Base-by-base conservation (phyloP, 208 protist genomes). In the Porcisia hertigi region DNA sequence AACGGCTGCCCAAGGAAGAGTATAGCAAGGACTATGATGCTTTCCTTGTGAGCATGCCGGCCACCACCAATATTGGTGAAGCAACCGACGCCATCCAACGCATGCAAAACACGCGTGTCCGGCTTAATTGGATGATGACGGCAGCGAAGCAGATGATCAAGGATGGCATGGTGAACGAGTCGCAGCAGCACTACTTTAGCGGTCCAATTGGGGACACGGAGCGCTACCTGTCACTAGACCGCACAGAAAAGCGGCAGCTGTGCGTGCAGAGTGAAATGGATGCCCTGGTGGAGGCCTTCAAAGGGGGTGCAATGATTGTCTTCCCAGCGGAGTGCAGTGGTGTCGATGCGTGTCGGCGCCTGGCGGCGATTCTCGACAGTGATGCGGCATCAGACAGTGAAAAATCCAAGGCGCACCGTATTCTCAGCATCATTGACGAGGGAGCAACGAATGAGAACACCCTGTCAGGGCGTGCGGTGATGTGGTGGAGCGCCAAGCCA, bases 401-500 rank as follows among this genome's bases (percentile, higher is more conserved):
- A 66, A 89, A 88, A 62, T 93, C 92, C 34, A 91, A 94, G 80
- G 88, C 87, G 36, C 92, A 96, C 77, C 92, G 92, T 45, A 69
- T 97, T 57, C 75, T 97, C 16, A 92, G 88, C 74, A 69, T 97
- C 39, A 80, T 97, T 54, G 94, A 97, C 74, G 92, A 97, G 64
- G 91, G 90, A 9, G 95, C 92, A 14, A 81, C 76, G 8, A 97
- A 90, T 57, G 92, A 96, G 57, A 87, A 87, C 59, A 97, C 81
- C n/a, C 75, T 97, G 43, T 58, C 78, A 1, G 92, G 94, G 2
- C 76, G 80, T 5, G 87, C 81, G 11, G 81, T 87, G 18, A 86
- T 98, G 91, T 98, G 94, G 93, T 98, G 93, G 92, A 95, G 92
- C 71, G 89, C 80, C 0, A 97, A 96, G 82, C 92, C 91, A 63